Evolutionary conservation across 2,329 filamentous ascomycete species (phyloP), one percentile per base, ranked within the genome.

Genomic region (Apiospora pterosperma): DNA sequence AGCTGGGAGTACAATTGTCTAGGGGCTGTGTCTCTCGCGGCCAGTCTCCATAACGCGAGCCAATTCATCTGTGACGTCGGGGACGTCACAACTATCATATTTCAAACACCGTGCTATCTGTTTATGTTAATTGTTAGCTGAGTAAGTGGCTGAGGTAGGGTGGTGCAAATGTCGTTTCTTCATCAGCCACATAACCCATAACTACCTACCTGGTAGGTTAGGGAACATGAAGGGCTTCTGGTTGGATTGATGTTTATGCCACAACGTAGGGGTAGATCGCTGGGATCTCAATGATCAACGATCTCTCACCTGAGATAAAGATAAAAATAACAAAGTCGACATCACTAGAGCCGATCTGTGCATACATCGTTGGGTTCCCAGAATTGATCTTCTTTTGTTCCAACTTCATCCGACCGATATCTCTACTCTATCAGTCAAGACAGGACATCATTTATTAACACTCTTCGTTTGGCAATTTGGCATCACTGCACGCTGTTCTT

Each of bases 271-370:
- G 48, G 48, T 34, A 55, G 48, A 55, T 55, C 48, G 48, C 48
- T 55, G 48, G n/a, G 48, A 55, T 55, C 48, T 55, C 7, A 55
- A 34, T 55, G 48, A 55, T 55, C 48, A 55, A 55, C 48, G 48
- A 55, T 55, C 48, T 34, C 48, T 55, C 48, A 55, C 48, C 48
- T 55, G 48, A 55, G 48, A 55, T 55, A 28, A 25, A 55, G 48
- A 55, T 55, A 55, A 55, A 55, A 55, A 55, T 55, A 55, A 55
- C 48, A 55, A 55, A 55, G 25, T 34, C 48, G 48, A 55, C 48
- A 55, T 55, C 28, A 55, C 48, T 55, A 55, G 48, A 55, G 48
- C 48, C 48, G 48, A 55, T 55, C 48, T 55, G 48, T 55, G 48
- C 48, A 55, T 55, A 55, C 28, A n/a, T 25, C 48, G 31, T 31